Base-by-base conservation (phyloP, 495 filamentous ascomycete species). In the Penicillium salamii region DNA sequence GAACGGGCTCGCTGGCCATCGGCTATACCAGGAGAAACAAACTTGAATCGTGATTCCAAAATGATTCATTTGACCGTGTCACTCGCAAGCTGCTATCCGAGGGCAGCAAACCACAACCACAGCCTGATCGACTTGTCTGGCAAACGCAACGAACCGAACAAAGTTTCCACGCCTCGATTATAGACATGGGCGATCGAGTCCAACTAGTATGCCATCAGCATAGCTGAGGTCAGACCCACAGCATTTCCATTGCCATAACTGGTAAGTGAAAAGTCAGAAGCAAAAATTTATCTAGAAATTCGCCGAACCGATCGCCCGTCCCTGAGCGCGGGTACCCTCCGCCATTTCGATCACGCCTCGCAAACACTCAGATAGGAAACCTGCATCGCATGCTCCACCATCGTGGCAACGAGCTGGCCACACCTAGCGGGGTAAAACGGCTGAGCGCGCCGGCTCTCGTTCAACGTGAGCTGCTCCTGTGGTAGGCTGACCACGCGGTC, bases 371-470 rank as follows among this genome's bases (percentile, higher is more conserved):
- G 85, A 55, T 75, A 66, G 47, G 89, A 91, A 69, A 91, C 87
- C 7, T 89, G 84, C 59, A 69, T 93, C 42, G 76, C 91, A 55
- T 92, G 91, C 67, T 85, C 86, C 26, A 81, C 87, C 14, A 84
- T 91, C 52, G 74, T 86, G 73, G 78, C 81, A 8, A 81, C 72
- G 3, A 85, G 77, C 56, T 87, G 81, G 71, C 84, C 85, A 34
- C 82, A 86, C 52, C 60, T 4, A 26, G 55, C 1, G 76, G 73
- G 13, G 74, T 72, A 24, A 86, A 84, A 59, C 72, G 57, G 45
- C 81, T 87, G 65, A 82, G 89, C 67, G 85, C 88, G 55, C 83
- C 88, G 7, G 85, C 92, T 46, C 82, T 91, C 7, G 82, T 92
- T 19, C 86, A 95, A 61, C 65, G 91, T 24, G 82, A 90, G 50